Percentiles rank a stretch among this genome's conserved stretches.
phyloP scores from a whole-genome alignment of 2,329 filamentous ascomycete species.

The Arthrobotrys sinensis region DNA sequence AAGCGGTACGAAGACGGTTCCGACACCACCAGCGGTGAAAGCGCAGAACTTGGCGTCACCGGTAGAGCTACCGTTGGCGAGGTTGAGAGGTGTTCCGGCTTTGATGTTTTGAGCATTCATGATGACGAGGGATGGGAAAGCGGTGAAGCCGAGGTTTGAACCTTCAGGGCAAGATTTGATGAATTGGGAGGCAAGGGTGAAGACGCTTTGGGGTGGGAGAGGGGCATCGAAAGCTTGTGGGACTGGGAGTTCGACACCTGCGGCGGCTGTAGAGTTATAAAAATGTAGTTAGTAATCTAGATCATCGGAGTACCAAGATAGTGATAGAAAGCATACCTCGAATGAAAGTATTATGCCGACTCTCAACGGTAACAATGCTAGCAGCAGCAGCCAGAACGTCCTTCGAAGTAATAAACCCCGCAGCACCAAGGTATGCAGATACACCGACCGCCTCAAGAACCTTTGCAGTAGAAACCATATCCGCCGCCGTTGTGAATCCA shows the following conservation, averaged over 20 bases:
- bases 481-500: slow-evolving; percentile 75
- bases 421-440: slow-evolving; percentile 80
- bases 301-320: background rate
- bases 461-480: slow-evolving; percentile 79
- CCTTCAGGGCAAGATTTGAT: slow-evolving; percentile 79
- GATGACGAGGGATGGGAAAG: slow-evolving; percentile 73
- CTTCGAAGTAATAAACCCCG: slow-evolving; percentile 75
- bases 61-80: slow-evolving; percentile 69
- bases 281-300: slow-evolving; percentile 12
- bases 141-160: slow-evolving; percentile 75
- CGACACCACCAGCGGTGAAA: slow-evolving; percentile 69
- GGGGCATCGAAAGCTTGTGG: slow-evolving; percentile 80
- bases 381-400: slow-evolving; percentile 77
- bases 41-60: slow-evolving; percentile 67
- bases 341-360: slow-evolving; percentile 81
- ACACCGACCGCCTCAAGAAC: slow-evolving; percentile 82
- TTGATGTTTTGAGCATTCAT: slow-evolving; percentile 61
- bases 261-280: slow-evolving; percentile 59
- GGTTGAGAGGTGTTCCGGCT: slow-evolving; percentile 68
- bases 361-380: slow-evolving; percentile 80
- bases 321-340: slow-evolving; percentile 72
- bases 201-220: slow-evolving; percentile 78
- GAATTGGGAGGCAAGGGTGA: slow-evolving; percentile 81
- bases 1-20: slow-evolving; percentile 75
- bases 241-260: slow-evolving; percentile 70